Conservation (phyloP, 129 eudicot genomes). For the Centrapalus pauciflorus region DNA sequence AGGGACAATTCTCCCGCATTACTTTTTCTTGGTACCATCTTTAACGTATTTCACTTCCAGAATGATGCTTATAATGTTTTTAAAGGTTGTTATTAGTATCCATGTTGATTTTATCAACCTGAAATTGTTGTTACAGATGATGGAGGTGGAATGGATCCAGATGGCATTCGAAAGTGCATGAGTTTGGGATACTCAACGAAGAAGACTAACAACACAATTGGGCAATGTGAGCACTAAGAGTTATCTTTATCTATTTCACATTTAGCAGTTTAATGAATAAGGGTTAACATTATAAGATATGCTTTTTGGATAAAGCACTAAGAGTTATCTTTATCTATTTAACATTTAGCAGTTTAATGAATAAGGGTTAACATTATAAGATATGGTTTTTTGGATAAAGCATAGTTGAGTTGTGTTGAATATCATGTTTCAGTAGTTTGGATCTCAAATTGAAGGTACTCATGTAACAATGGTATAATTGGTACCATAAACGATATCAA, state of each 20-base stretch:
- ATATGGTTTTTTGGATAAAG: background rate
- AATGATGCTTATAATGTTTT: background rate
- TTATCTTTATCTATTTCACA: background rate
- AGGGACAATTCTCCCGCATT: conserved; percentile 91
- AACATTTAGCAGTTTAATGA: background rate
- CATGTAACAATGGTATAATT: background rate
- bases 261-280: background rate
- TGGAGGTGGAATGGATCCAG: conserved; percentile 98
- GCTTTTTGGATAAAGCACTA: too few relatives aligned
- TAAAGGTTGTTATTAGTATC: background rate
- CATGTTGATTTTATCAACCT: background rate
- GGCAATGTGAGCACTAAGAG: conserved; percentile 55
- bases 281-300: background rate
- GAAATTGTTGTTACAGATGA: conserved; percentile 50
- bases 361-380: too few relatives aligned
- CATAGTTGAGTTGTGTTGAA: background rate
- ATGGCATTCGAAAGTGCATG: conserved; percentile 82
- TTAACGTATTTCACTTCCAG: conserved; percentile 1
- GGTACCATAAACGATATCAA: too few relatives aligned
- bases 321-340: background rate
- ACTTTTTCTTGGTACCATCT: conserved; percentile 59
- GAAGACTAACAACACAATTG: conserved; percentile 80
- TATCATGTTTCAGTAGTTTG: background rate
- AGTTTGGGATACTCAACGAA: conserved; percentile 95
- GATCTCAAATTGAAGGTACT: background rate